Evolutionary conservation across 768 basidiomycete genomes (phyloP).

Genomic region (Tulasnella sp.): DNA sequence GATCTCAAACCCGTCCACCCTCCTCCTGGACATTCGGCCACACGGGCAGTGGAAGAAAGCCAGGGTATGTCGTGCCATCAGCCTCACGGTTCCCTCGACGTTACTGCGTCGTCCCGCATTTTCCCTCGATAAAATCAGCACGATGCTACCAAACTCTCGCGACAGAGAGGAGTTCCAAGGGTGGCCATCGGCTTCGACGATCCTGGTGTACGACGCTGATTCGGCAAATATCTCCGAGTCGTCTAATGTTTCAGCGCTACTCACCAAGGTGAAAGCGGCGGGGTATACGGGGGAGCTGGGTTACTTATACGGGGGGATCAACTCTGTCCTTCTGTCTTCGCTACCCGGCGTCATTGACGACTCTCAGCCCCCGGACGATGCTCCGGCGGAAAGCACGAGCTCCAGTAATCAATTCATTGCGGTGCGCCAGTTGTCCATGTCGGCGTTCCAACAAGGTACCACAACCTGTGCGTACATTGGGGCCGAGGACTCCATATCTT

Average conservation of each 20-base stretch:
- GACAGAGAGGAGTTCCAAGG: slow-evolving; percentile 57
- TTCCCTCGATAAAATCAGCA: slow-evolving; percentile 67
- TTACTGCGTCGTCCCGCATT: slow-evolving; percentile 88
- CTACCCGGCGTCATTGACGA: slow-evolving; percentile 13
- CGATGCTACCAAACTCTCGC: slow-evolving; percentile 67
- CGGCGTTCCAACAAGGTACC: slow-evolving; percentile 42
- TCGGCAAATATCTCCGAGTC: slow-evolving; percentile 49
- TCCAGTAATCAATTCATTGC: slow-evolving; percentile 30
- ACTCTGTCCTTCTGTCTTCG: slow-evolving; percentile 49
- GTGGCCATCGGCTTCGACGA: slow-evolving; percentile 57
- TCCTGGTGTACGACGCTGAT: slow-evolving; percentile 86
- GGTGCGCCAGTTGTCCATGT: slow-evolving; percentile 37
- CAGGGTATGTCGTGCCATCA: slow-evolving; percentile 66
- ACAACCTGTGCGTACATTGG: not conserved
- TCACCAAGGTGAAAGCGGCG: slow-evolving; percentile 67
- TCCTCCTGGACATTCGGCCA: slow-evolving; percentile 86
- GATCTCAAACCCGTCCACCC: slow-evolving; percentile 33
- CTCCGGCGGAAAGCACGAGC: not conserved
- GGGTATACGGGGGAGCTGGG: slow-evolving; percentile 60
- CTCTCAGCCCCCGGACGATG: not conserved
- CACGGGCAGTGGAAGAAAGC: slow-evolving; percentile 66
- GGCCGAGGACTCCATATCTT: not conserved
- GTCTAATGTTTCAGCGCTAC: slow-evolving; percentile 65
- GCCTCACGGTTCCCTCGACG: slow-evolving; percentile 89
- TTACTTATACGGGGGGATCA: slow-evolving; percentile 83